phyloP scores from a whole-genome alignment of 805 yeast species.

The Lipomyces starkeyi region DNA sequence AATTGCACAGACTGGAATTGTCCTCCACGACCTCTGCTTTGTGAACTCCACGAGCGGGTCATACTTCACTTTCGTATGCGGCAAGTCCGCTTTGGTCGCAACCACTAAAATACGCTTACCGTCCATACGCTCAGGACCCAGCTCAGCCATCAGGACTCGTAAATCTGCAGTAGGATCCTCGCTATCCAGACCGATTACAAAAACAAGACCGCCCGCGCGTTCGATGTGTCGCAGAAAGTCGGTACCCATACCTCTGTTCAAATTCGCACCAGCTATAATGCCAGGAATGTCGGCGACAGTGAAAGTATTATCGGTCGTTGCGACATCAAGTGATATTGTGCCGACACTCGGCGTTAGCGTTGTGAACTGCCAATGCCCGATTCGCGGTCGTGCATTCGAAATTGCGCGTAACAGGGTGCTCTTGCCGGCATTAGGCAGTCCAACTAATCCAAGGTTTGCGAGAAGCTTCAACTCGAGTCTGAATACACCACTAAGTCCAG shows the following conservation, averaged over 20 bases:
- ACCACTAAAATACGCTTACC: constrained; percentile 72
- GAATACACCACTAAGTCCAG: constrained; percentile 67
- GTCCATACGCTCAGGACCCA: constrained; percentile 67
- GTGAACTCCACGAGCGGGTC: constrained; percentile 48
- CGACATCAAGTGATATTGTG: constrained; percentile 72
- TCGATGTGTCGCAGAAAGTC: constrained; percentile 93
- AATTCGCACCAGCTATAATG: constrained; percentile 82
- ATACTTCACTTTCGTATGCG: constrained; percentile 58
- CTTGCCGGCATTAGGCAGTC: constrained; percentile 96
- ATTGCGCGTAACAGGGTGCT: constrained; percentile 86
- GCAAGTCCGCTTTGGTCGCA: constrained; percentile 90
- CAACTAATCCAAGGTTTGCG: constrained; percentile 94
- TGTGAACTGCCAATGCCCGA: constrained; percentile 97
- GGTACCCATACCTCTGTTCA: constrained; percentile 88
- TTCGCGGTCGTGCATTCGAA: constrained; percentile 84
- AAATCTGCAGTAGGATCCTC: constrained; percentile 70
- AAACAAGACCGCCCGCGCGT: constrained; percentile 85
- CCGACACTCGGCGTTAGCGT: constrained; percentile 93
- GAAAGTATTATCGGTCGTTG: constrained; percentile 60
- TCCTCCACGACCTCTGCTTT: constrained; percentile 59
- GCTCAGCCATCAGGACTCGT: constrained; percentile 65
- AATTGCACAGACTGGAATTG: constrained; percentile 82
- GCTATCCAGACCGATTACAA: constrained; percentile 79
- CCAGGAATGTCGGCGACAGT: constrained; percentile 99
- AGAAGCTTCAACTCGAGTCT: constrained; percentile 82